Base-by-base conservation (phyloP, 179 eudicot genomes). In the Silene noctiflora region DNA sequence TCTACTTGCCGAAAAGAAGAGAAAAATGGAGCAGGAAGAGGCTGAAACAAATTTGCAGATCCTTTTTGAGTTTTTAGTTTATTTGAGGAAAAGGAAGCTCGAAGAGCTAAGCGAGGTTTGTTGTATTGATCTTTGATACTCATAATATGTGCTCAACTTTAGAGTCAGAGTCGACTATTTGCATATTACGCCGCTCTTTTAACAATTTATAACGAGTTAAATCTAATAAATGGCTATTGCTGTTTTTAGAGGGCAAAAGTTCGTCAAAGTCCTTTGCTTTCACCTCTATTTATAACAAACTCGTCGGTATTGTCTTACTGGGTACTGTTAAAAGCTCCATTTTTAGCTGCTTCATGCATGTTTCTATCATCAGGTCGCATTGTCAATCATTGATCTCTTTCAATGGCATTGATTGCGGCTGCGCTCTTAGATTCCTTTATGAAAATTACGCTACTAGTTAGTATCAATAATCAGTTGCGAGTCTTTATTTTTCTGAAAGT, bases 1-100 rank as follows among this genome's bases (percentile, higher is more conserved):
- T 84, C 83, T 92, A 39, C 89, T 94, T 74, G 72, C 79, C 9
- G 94, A 90, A 78, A 94, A 87, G 87, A 94, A 90, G 83, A 86
- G 85, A 73, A 88, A 86, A 78, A 88, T 92, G 91, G 97, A 88
- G 86, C 96, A 86, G 85, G 92, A 90, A 67, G 98, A 94, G 87
- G 90, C 91, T 73, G 94, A 92, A 75, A 86, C 89, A 76, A 94
- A 90, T 86, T 81, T 89, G 86, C 92, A 88, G 82, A 85, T 89
- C 69, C 86, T 94, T 70, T 80, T 86, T 16, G 94, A 90, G 56
- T 92, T 94, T 86, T 84, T 92, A 88, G 87, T 79, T 63, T 86
- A 87, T 79, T 77, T 94, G 67, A 87, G 80, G 81, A 87, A 84
- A 83, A 83, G 83, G 83, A 94, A 92, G 83, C 76, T 89, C 78